Percentiles rank a stretch among this genome's conserved stretches.
Conservation (phyloP, 169 alveolate species). For the Pseudocohnilembus persalinus region DNA sequence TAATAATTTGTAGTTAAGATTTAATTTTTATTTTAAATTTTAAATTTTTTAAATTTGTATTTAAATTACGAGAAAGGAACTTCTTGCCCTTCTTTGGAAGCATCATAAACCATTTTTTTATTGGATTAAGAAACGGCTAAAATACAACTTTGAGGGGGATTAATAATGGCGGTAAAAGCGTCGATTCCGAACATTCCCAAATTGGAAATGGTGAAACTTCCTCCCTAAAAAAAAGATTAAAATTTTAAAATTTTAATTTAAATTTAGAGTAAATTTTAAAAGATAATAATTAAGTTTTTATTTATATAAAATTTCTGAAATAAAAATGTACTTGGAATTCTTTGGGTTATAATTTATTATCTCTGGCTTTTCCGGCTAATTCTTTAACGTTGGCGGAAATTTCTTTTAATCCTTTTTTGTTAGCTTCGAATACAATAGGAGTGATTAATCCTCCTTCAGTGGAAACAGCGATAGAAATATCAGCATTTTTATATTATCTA, state of each 20-base stretch:
- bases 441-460: conserved; percentile 74
- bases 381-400: conserved; percentile 70
- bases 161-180: conserved; percentile 83
- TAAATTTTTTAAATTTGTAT: not conserved
- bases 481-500: conserved; percentile 62
- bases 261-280: not conserved
- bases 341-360: conserved; percentile 67
- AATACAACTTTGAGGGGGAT: conserved; percentile 84
- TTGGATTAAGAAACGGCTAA: conserved; percentile 64
- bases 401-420: conserved; percentile 60
- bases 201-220: conserved; percentile 88
- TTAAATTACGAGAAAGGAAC: conserved; percentile 32
- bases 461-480: conserved; percentile 75
- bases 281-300: too few species aligned
- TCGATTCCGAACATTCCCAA: conserved; percentile 89
- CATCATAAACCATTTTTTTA: not conserved
- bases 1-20: not conserved
- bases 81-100: not conserved
- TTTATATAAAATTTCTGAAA: too few species aligned
- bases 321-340: conserved; percentile 49
- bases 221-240: conserved; percentile 49
- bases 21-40: not conserved
- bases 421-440: conserved; percentile 68
- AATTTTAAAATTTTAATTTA: not conserved
- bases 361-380: conserved; percentile 85